A percentile compares a stretch with the other conserved stretches of the same genome.
These are phyloP conservation scores for Inonotus obliquus DNA, from an alignment of 1,284 basidiomycete species.

Conservation along the genomic window DNA sequence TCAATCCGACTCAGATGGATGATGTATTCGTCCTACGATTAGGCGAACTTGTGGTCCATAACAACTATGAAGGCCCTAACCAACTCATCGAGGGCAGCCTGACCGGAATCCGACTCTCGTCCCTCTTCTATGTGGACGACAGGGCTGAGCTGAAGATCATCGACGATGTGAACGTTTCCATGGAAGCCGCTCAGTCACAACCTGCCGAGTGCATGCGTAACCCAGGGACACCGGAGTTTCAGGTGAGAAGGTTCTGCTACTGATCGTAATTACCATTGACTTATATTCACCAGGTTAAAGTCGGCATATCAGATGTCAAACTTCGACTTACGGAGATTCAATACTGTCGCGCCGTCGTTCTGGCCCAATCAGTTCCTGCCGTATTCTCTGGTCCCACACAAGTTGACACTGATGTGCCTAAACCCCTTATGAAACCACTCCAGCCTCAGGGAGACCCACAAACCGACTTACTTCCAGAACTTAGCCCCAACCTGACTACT, in stretches of 20 bases:
- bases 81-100: conserved; percentile 78
- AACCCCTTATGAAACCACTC: background rate
- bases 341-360: conserved; percentile 71
- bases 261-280: background rate
- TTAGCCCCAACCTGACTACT: conserved; percentile 31
- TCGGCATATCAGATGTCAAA: conserved; percentile 88
- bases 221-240: conserved; percentile 57
- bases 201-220: conserved; percentile 45
- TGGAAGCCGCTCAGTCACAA: conserved; percentile 64
- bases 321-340: conserved; percentile 90
- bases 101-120: conserved; percentile 81
- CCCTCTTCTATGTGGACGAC: conserved; percentile 53
- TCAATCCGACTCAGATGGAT: conserved; percentile 54
- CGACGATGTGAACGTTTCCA: conserved; percentile 83
- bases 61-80: conserved; percentile 62
- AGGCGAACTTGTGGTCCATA: conserved; percentile 86
- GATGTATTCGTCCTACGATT: conserved; percentile 82
- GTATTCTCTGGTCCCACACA: conserved; percentile 33
- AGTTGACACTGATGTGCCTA: background rate
- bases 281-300: conserved; percentile 44
- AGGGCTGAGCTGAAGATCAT: conserved; percentile 77
- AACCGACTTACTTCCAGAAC: conserved; percentile 57
- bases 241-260: conserved; percentile 42
- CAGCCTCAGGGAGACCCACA: background rate
- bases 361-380: conserved; percentile 74